A percentile compares a stretch with the other conserved stretches of the same genome.
These are phyloP conservation scores for Cordyceps fumosorosea DNA, from an alignment of 2,329 filamentous ascomycete genomes.

Conservation along the genomic window DNA sequence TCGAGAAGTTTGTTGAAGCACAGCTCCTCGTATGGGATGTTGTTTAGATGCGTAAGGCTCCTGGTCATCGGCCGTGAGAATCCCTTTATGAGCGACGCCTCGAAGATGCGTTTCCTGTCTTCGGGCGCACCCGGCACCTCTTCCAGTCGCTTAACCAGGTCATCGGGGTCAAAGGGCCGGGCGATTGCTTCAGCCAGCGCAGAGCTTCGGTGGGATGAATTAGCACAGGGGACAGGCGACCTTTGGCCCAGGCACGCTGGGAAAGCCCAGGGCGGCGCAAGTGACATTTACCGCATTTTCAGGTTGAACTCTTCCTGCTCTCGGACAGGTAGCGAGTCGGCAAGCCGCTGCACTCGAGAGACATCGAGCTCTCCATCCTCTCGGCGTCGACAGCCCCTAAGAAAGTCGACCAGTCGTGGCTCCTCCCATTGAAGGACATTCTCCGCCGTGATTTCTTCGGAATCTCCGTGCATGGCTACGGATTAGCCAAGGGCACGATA, in stretches of 20 bases:
- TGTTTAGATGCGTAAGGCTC: neutral
- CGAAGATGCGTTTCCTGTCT: neutral
- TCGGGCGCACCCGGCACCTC: neutral
- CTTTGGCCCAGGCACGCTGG: too few species aligned
- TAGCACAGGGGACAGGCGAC: neutral
- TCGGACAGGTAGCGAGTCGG: neutral
- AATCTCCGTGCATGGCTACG: too few species aligned
- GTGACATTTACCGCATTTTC: neutral
- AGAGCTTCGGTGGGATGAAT: neutral
- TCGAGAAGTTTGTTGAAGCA: neutral
- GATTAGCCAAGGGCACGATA: too few species aligned
- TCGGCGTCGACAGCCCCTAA: neutral
- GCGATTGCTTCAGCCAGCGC: neutral
- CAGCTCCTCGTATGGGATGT: neutral
- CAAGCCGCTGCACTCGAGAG: neutral
- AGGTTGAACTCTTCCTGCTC: neutral
- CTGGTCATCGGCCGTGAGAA: neutral
- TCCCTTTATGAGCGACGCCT: neutral
- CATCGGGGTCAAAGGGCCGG: neutral
- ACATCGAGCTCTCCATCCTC: neutral
- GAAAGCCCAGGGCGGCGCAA: too few species aligned
- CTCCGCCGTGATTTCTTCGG: neutral
- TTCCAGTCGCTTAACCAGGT: neutral
- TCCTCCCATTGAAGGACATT: neutral
- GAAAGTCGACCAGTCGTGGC: neutral